Conservation (phyloP, 495 filamentous ascomycete species). For the Astrothelium subdiscretum region DNA sequence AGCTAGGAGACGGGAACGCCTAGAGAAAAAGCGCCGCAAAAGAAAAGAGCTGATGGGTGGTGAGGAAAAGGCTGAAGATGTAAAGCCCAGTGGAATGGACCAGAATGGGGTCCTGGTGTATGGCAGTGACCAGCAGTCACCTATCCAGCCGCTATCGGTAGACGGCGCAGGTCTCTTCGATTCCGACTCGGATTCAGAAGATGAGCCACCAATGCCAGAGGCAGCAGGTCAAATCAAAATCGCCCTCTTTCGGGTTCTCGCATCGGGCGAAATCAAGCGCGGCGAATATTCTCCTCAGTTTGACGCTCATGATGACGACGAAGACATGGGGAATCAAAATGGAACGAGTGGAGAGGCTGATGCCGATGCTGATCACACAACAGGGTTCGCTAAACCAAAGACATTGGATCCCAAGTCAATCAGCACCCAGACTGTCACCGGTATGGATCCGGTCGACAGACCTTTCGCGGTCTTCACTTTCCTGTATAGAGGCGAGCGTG, state of each 20-base stretch:
- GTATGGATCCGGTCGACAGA: conserved; percentile 90
- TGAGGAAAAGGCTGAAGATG: conserved; percentile 32
- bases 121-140: conserved; percentile 58
- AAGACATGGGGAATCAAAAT: conserved; percentile 28
- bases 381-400: conserved; percentile 97
- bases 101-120: conserved; percentile 61
- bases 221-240: conserved; percentile 97
- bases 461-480: conserved; percentile 97
- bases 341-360: conserved; percentile 31
- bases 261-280: conserved; percentile 91
- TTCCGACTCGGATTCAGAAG: conserved; percentile 62
- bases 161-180: conserved; percentile 47
- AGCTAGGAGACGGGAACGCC: conserved; percentile 72
- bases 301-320: conserved; percentile 90
- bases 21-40: conserved; percentile 71
- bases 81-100: conserved; percentile 33
- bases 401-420: conserved; percentile 93
- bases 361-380: conserved; percentile 87
- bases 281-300: conserved; percentile 98
- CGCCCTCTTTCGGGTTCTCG: conserved; percentile 87
- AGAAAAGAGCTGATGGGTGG: conserved; percentile 35
- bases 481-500: conserved; percentile 92
- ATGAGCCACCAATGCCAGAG: conserved; percentile 77
- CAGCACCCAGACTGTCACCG: conserved; percentile 94
- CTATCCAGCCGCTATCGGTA: conserved; percentile 61